These are phyloP conservation scores for Wickerhamomyces canadensis DNA, from an alignment of 805 yeast genomes.

Conservation along the genomic window DNA sequence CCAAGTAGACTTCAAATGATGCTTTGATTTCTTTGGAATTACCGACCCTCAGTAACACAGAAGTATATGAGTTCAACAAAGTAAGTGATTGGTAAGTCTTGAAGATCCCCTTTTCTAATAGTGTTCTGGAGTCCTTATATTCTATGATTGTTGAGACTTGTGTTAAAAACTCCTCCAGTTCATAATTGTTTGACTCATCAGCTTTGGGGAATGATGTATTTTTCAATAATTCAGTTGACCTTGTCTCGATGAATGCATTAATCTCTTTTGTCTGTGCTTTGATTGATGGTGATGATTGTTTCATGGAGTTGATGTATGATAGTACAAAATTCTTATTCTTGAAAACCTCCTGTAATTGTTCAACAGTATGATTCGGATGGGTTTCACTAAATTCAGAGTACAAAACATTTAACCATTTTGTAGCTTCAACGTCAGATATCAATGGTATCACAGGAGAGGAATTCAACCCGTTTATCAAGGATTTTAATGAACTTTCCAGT, in stretches of 20 bases:
- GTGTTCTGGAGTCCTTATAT: conserved; percentile 5
- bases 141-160: conserved; percentile 12
- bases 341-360: conserved; percentile 6
- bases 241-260: conserved; percentile 7
- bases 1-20: conserved; percentile 35
- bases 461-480: conserved; percentile 12
- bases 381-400: conserved; percentile 6
- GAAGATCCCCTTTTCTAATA: conserved; percentile 29
- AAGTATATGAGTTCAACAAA: conserved; percentile 31
- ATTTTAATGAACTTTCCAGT: not conserved
- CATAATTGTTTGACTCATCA: conserved; percentile 25
- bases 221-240: conserved; percentile 16
- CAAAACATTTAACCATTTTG: conserved; percentile 14
- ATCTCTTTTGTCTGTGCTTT: conserved; percentile 3
- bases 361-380: conserved; percentile 1
- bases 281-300: not conserved
- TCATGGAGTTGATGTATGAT: conserved; percentile 7
- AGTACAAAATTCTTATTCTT: conserved; percentile 13
- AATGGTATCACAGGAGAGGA: conserved; percentile 10
- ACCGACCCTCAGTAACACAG: conserved; percentile 21
- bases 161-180: conserved; percentile 30
- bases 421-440: conserved; percentile 17
- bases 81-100: conserved; percentile 41
- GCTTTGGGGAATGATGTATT: conserved; percentile 40
- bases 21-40: conserved; percentile 23